Percentiles rank a stretch among this genome's conserved stretches.
These are phyloP conservation scores for Ballota nigra DNA, from an alignment of 257 asterid genomes.

Conservation along the genomic window DNA sequence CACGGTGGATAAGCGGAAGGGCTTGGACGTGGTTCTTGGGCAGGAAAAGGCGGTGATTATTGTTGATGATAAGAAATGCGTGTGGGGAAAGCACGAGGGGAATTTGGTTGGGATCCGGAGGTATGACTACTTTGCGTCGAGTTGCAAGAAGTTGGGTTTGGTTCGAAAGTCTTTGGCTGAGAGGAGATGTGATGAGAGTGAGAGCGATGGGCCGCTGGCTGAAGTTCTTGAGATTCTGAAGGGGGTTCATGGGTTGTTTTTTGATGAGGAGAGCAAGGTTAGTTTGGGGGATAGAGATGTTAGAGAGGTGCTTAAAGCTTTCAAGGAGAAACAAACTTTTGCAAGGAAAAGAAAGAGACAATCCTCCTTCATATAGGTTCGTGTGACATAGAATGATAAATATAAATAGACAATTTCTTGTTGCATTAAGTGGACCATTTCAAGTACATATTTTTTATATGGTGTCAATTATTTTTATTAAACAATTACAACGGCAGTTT, in stretches of 20 bases:
- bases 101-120: neutral
- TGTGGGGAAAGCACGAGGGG: neutral
- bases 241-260: neutral
- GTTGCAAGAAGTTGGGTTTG: neutral
- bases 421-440: no score
- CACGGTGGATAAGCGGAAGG: neutral
- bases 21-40: neutral
- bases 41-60: neutral
- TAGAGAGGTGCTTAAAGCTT: neutral
- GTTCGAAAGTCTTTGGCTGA: neutral
- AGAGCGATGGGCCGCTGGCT: neutral
- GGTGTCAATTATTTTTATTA: no score
- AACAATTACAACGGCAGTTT: no score
- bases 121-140: neutral
- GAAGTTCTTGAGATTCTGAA: neutral
- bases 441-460: no score
- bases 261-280: neutral
- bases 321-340: neutral
- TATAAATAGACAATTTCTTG: no score
- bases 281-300: neutral
- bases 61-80: neutral
- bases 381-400: no score
- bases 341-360: neutral
- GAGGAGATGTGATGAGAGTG: neutral
- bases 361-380: no score